Percentiles rank a stretch among this genome's conserved stretches.
Conservation (phyloP, 805 yeast genomes). For the Cyberlindnera petersonii region DNA sequence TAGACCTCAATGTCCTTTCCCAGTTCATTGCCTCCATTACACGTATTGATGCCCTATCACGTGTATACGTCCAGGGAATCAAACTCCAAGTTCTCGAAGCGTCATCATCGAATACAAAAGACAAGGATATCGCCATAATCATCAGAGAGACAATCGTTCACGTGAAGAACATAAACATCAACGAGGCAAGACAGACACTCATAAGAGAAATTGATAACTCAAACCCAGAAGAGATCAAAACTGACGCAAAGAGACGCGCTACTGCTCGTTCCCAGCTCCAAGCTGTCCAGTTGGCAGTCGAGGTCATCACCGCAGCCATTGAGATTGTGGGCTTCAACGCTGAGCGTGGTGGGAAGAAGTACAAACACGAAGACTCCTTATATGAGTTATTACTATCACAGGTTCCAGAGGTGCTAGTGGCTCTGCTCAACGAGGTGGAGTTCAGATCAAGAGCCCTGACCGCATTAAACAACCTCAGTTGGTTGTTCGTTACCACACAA, state of each 20-base stretch:
- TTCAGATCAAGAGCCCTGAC: constrained; percentile 54
- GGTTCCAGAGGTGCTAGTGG: constrained; percentile 36
- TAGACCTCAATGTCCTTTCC: constrained; percentile 15
- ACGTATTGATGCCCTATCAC: constrained; percentile 31
- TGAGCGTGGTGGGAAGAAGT: constrained; percentile 11
- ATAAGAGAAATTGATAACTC: constrained; percentile 33
- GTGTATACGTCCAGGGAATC: constrained; percentile 35
- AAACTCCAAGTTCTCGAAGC: constrained; percentile 35
- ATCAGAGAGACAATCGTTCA: constrained; percentile 25
- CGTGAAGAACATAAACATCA: constrained; percentile 32
- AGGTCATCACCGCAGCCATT: constrained; percentile 68
- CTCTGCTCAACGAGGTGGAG: constrained; percentile 39
- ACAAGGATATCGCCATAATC: constrained; percentile 24
- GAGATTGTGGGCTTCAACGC: constrained; percentile 45
- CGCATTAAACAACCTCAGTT: constrained; percentile 67
- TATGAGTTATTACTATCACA: constrained; percentile 18
- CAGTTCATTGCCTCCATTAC: constrained; percentile 12
- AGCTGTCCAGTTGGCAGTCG: constrained; percentile 67
- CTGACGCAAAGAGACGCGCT: constrained; percentile 37
- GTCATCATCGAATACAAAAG: constrained; percentile 14
- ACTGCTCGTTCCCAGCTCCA: constrained; percentile 52
- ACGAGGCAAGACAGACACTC: constrained; percentile 29
- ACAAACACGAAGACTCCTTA: constrained; percentile 9
- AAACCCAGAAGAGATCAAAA: constrained; percentile 26
- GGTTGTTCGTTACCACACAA: constrained; percentile 40